phyloP scores from a whole-genome alignment of 306 rosid genomes.

The Cicer judaicum region DNA sequence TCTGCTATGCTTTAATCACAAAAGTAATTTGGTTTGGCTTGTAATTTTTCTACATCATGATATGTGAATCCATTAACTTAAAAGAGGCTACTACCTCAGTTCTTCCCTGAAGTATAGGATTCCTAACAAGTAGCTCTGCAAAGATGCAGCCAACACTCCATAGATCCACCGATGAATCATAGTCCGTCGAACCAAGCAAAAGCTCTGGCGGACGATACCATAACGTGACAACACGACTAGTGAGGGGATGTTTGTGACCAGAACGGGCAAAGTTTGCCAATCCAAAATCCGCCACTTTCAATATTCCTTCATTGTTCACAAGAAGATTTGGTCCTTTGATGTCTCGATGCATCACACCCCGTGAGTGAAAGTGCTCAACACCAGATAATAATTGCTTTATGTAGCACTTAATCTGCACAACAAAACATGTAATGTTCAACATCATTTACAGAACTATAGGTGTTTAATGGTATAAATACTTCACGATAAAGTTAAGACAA shows the following conservation, averaged over 20 bases:
- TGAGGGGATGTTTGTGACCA: slow-evolving; percentile 69
- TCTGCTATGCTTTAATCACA: too few species aligned
- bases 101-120: slow-evolving; percentile 92
- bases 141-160: slow-evolving; percentile 97
- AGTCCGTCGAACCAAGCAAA: slow-evolving; percentile 82
- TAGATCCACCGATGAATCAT: slow-evolving; percentile 86
- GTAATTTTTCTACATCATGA: too few species aligned
- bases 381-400: slow-evolving; percentile 87
- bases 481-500: neutral
- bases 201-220: slow-evolving; percentile 99
- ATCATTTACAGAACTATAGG: neutral
- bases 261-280: slow-evolving; percentile 71
- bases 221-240: slow-evolving; percentile 88
- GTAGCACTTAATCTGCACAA: slow-evolving; percentile 79
- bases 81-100: slow-evolving; percentile 73
- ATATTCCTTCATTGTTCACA: slow-evolving; percentile 82
- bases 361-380: slow-evolving; percentile 83
- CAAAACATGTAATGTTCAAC: slow-evolving; percentile 5
- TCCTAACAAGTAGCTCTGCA: slow-evolving; percentile 80
- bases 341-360: slow-evolving; percentile 93
- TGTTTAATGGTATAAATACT: neutral
- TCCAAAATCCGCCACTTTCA: slow-evolving; percentile 95
- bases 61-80: neutral
- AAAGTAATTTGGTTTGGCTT: too few species aligned
- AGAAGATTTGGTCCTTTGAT: slow-evolving; percentile 91